phyloP scores from a whole-genome alignment of 805 yeast species.

The Yarrowia sp. region DNA sequence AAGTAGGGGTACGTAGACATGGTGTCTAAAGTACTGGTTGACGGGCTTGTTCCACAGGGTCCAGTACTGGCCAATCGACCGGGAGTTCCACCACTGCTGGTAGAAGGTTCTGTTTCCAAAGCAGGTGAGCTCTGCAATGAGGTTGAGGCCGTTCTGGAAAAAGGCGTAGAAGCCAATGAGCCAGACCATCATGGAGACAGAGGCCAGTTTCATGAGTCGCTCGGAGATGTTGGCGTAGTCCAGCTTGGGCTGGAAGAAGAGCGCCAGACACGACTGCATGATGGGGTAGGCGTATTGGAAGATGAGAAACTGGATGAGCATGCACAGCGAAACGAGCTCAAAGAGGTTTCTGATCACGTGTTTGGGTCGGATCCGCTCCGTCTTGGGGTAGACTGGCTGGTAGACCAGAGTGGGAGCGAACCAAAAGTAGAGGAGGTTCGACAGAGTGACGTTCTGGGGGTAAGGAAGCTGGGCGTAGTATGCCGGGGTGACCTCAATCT shows the following conservation, averaged over 20 bases:
- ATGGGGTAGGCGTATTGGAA: constrained; percentile 56
- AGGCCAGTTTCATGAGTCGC: constrained; percentile 51
- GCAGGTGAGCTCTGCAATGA: constrained; percentile 55
- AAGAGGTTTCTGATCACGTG: constrained; percentile 49
- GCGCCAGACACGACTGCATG: constrained; percentile 49
- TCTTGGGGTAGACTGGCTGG: constrained; percentile 58
- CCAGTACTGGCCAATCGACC: constrained; percentile 59
- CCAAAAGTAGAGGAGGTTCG: constrained; percentile 53
- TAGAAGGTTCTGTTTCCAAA: constrained; percentile 58
- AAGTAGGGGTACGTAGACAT: constrained; percentile 53
- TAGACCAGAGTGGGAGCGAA: constrained; percentile 58
- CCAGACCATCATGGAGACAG: constrained; percentile 56
- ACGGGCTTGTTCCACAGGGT: constrained; percentile 57
- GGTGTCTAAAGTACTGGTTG: constrained; percentile 54
- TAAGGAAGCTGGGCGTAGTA: constrained; percentile 50
- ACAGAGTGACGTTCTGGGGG: constrained; percentile 53
- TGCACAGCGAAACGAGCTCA: constrained; percentile 51
- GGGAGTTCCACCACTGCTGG: constrained; percentile 60
- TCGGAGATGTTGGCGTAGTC: constrained; percentile 49
- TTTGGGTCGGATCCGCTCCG: constrained; percentile 48
- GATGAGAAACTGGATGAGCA: constrained; percentile 52
- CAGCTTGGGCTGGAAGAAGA: constrained; percentile 30
- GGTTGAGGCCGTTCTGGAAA: constrained; percentile 55
- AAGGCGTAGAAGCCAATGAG: constrained; percentile 53
- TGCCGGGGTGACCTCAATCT: constrained; percentile 47